Conservation (phyloP, 2,329 filamentous ascomycete genomes). For the Alternaria arborescens region DNA sequence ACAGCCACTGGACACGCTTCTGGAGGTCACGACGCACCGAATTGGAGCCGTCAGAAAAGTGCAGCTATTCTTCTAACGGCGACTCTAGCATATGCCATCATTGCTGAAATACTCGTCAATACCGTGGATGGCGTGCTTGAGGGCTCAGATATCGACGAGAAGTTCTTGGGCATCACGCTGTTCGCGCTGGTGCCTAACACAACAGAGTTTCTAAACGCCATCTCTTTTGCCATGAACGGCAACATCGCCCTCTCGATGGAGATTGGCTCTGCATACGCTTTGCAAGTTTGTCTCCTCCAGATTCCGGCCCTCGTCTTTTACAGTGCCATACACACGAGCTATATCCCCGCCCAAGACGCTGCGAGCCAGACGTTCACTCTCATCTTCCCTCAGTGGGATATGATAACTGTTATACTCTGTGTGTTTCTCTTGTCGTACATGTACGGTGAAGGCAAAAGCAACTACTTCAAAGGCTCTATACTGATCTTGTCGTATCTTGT, state of each 20-base stretch:
- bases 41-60: constrained; percentile 94
- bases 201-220: constrained; percentile 98
- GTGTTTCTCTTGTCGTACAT: constrained; percentile 97
- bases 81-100: constrained; percentile 92
- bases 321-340: constrained; percentile 75
- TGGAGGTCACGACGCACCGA: constrained; percentile 92
- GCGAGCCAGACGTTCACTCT: constrained; percentile 76
- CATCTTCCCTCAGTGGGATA: constrained; percentile 98
- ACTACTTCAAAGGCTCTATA: constrained; percentile 99
- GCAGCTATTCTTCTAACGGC: constrained; percentile 86
- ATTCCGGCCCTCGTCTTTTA: constrained; percentile 93
- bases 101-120: constrained; percentile 95
- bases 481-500: constrained; percentile 92
- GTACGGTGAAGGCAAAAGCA: constrained; percentile 98
- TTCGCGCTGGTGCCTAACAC: constrained; percentile 98
- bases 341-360: constrained; percentile 63
- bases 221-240: constrained; percentile 99
- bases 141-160: constrained; percentile 91
- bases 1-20: constrained; percentile 56
- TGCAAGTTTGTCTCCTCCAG: constrained; percentile 94
- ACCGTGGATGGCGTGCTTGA: constrained; percentile 96
- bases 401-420: constrained; percentile 95
- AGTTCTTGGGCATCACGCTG: constrained; percentile 94
- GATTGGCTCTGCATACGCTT: constrained; percentile 94
- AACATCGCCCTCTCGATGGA: constrained; percentile 99